Conservation (phyloP, 1,284 basidiomycete genomes). For the Paramarasmius palmivorus region DNA sequence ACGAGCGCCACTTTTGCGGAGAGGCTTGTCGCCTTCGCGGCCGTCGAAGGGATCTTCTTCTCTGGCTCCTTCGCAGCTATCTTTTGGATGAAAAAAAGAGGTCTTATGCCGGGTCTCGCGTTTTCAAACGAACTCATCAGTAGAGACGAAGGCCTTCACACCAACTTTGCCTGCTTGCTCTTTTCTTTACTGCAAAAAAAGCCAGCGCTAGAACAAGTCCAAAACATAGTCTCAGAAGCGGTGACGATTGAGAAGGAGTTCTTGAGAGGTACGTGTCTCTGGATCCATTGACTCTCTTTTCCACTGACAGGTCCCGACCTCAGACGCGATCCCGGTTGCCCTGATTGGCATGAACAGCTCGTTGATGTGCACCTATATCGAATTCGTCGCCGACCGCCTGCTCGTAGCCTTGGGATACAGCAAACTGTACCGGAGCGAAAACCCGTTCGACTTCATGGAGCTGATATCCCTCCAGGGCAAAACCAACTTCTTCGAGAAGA, state of each 20-base stretch:
- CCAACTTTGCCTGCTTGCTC: slow-evolving; percentile 95
- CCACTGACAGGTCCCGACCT: neutral
- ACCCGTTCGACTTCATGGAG: slow-evolving; percentile 93
- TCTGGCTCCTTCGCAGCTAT: slow-evolving; percentile 94
- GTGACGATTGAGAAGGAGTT: slow-evolving; percentile 87
- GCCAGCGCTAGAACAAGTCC: slow-evolving; percentile 82
- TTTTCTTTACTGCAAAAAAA: slow-evolving; percentile 86
- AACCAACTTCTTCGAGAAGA: slow-evolving; percentile 83
- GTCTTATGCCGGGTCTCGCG: slow-evolving; percentile 96
- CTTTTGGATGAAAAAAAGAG: slow-evolving; percentile 99
- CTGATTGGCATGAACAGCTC: slow-evolving; percentile 70
- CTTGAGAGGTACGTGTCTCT: slow-evolving; percentile 67
- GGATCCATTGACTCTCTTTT: neutral
- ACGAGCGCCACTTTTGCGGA: slow-evolving; percentile 84
- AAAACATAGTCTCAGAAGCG: slow-evolving; percentile 78
- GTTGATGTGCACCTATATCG: slow-evolving; percentile 84
- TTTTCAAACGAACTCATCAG: slow-evolving; percentile 98
- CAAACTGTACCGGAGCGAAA: slow-evolving; percentile 76
- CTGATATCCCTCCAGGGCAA: slow-evolving; percentile 90
- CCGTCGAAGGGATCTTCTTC: slow-evolving; percentile 98
- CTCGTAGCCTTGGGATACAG: slow-evolving; percentile 83
- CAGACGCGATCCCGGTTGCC: slow-evolving; percentile 53
- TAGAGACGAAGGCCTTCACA: slow-evolving; percentile 97
- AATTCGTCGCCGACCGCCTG: slow-evolving; percentile 83
- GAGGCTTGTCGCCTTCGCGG: slow-evolving; percentile 93